Conservation (phyloP, 23 red algal genomes). For the Gracilaria vermiculophylla region DNA sequence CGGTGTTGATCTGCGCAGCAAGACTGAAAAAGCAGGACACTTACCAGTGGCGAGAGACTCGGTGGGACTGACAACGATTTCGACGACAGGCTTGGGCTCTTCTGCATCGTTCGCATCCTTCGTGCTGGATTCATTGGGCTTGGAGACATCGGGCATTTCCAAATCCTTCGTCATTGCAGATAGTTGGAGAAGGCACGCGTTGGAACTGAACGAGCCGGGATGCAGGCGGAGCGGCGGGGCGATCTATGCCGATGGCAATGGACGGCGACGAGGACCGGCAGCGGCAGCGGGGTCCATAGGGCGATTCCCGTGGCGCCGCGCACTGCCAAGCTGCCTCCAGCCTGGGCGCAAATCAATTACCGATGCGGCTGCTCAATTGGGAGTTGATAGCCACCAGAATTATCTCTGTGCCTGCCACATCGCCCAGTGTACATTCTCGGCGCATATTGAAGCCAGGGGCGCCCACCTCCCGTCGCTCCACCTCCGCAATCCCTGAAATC, state of each 20-base stretch:
- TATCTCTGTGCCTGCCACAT: no score
- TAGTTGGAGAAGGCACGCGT: neutral
- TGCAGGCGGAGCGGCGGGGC: neutral
- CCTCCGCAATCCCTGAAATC: neutral
- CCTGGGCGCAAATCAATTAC: neutral
- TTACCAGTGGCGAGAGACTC: slow-evolving; percentile 37
- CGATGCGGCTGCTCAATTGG: neutral
- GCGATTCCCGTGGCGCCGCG: neutral
- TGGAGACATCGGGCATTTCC: slow-evolving; percentile 45
- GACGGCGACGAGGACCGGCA: no score
- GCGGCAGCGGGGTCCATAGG: no score
- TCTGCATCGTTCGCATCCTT: no score
- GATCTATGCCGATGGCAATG: neutral
- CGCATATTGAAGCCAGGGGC: neutral
- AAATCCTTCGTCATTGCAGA: slow-evolving; percentile 43
- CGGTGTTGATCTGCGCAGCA: neutral
- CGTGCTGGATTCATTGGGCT: neutral
- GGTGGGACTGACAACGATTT: neutral
- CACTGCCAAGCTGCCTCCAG: neutral
- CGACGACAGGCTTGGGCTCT: neutral
- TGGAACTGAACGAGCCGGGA: neutral
- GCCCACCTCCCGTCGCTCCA: neutral
- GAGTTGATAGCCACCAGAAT: neutral
- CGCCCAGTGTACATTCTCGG: neutral
- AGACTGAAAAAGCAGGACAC: neutral